Evolutionary conservation across 1,284 basidiomycete genomes (phyloP).

Genomic region (Moesziomyces aphidis): DNA sequence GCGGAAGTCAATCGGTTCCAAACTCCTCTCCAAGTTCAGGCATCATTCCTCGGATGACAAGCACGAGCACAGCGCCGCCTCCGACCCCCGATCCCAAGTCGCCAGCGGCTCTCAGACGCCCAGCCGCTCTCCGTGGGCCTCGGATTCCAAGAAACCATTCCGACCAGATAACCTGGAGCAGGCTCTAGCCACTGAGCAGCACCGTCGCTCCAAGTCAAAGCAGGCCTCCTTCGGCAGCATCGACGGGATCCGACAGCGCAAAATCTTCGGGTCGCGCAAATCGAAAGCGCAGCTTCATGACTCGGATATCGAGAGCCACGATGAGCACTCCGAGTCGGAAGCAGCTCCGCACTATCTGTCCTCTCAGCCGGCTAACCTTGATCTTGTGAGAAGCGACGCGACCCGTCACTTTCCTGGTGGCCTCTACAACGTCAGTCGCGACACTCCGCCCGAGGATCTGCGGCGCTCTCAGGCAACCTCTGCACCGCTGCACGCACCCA

Average conservation of each 20-base stretch:
- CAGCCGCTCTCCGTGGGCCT: neutral
- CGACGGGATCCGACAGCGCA: constrained; percentile 19
- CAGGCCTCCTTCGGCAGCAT: constrained; percentile 11
- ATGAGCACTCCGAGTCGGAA: constrained; percentile 1
- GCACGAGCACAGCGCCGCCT: neutral
- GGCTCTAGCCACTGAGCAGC: constrained; percentile 26
- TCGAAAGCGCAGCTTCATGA: constrained; percentile 4
- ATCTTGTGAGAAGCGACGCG: constrained; percentile 7
- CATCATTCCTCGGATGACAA: constrained; percentile 11
- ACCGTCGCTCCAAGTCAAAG: constrained; percentile 9
- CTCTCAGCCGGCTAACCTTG: constrained; percentile 6
- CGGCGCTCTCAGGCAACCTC: neutral
- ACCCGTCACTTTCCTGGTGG: constrained; percentile 41
- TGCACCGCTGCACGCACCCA: neutral
- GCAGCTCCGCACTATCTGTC: constrained; percentile 11
- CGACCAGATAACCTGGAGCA: constrained; percentile 14
- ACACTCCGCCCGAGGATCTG: constrained; percentile 3
- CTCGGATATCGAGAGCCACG: constrained; percentile 16
- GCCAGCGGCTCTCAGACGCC: constrained; percentile 23
- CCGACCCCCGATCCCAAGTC: constrained; percentile 4
- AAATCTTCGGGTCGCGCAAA: constrained; percentile 11
- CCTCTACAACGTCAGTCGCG: constrained; percentile 16
- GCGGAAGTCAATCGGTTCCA: constrained; percentile 39
- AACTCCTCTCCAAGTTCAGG: constrained; percentile 38
- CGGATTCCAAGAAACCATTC: constrained; percentile 1